phyloP scores from a whole-genome alignment of 768 basidiomycete genomes.

The Lactarius sanguifluus region DNA sequence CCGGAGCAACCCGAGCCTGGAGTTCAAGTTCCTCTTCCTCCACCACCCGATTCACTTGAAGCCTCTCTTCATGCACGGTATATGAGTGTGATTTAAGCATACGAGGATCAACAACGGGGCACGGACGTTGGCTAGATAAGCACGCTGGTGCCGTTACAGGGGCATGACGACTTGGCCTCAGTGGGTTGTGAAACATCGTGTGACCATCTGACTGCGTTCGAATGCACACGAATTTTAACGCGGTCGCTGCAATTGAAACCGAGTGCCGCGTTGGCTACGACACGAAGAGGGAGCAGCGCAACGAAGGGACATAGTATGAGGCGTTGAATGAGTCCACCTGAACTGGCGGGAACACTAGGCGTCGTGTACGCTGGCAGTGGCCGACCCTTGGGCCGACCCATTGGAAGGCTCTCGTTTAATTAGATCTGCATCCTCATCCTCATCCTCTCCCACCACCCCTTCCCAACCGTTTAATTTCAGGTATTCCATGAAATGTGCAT shows the following conservation, averaged over 20 bases:
- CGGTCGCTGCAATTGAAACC: too few relatives aligned
- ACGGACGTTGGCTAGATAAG: not conserved
- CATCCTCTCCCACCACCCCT: slow-evolving; percentile 60
- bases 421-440: slow-evolving; percentile 41
- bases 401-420: not conserved
- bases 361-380: not conserved
- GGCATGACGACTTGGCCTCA: too few relatives aligned
- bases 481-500: slow-evolving; percentile 59
- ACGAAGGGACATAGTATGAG: too few relatives aligned
- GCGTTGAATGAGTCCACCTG: too few relatives aligned
- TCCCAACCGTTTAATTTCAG: slow-evolving; percentile 64
- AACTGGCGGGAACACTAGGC: not conserved
- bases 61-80: not conserved
- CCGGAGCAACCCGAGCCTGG: too few relatives aligned
- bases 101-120: not conserved
- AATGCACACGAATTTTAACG: too few relatives aligned
- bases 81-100: not conserved
- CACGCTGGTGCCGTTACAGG: too few relatives aligned
- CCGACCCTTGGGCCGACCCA: not conserved
- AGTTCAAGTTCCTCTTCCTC: not conserved
- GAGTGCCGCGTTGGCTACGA: too few relatives aligned
- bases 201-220: too few relatives aligned
- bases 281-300: too few relatives aligned
- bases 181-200: too few relatives aligned
- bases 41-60: not conserved